Evolutionary conservation across 805 yeast species (phyloP), one percentile per base, ranked within the genome.

Genomic region (Diddensiella santjacobensis): DNA sequence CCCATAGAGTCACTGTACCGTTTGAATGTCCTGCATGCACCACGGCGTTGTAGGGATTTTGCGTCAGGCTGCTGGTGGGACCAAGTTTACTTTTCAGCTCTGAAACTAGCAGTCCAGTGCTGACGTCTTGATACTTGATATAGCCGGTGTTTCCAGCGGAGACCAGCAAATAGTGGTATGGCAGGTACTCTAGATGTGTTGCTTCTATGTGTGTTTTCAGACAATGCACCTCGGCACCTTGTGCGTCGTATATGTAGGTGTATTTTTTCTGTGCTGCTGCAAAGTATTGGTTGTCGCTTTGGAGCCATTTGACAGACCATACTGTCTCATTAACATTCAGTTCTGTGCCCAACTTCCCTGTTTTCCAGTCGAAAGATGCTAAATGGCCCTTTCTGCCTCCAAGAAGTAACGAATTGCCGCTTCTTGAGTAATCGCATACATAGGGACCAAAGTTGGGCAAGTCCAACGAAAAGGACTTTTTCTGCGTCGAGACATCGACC

Each of bases 201-300:
- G 83, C 83, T 58, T 90, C 98, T 23, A 88, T 73, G 65, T 93
- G 99, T 62, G 87, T 93, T 60, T 85, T 86, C 67, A 93, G 73
- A 60, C 95, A 79, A 68, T 93, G 99, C 51, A 93, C 70, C 73
- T 93, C 99, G 46, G 84, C 75, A 23, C 99, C 99, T 53, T 83
- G 80, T 56, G 83, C 83, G 67, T 93, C 96, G 66, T 93, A 93
- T 31, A 93, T 86, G 64, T 84, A 93, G 0, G 93, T 86, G 67
- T 91, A 87, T 65, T 88, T 90, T 69, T 89, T 90, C 69, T 93
- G 99, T 1, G 99, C 98, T 15, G 83, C 96, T 0, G 99, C 99
- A 70, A 87, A 89, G 67, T 73, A 89, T 67, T 89, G 96, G 47
- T 55, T 50, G 62, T 90, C 95, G 62, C 84, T 89, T 61, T 91